These are phyloP conservation scores for Xylaria scruposa DNA, from an alignment of 495 filamentous ascomycete genomes.

Conservation along the genomic window DNA sequence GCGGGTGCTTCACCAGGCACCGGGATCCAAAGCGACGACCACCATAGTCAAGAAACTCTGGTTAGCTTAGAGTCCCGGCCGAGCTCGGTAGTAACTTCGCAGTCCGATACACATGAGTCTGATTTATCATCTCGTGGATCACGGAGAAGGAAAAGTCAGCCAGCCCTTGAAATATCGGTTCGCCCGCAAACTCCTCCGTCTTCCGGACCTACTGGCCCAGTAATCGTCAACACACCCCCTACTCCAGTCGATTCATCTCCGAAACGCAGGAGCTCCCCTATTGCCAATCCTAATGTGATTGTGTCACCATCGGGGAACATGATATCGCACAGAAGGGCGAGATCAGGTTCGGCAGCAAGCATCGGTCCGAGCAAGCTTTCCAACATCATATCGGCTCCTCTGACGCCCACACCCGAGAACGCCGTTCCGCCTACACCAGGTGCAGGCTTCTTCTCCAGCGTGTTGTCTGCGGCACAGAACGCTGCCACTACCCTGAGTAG, in stretches of 20 bases:
- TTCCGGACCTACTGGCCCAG: conserved; percentile 47
- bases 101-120: conserved; percentile 34
- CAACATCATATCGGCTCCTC: conserved; percentile 71
- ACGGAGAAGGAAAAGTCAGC: conserved; percentile 40
- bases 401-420: conserved; percentile 73
- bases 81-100: conserved; percentile 30
- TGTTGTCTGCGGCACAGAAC: conserved; percentile 93
- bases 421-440: conserved; percentile 48
- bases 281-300: conserved; percentile 36
- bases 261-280: conserved; percentile 36
- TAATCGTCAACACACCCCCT: conserved; percentile 64
- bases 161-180: conserved; percentile 41
- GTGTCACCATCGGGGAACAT: conserved; percentile 66
- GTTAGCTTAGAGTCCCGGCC: conserved; percentile 28
- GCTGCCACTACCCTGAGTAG: conserved; percentile 87
- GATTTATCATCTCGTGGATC: conserved; percentile 35
- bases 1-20: conserved; percentile 24
- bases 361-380: conserved; percentile 89
- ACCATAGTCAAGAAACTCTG: conserved; percentile 32
- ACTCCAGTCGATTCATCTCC: conserved; percentile 55
- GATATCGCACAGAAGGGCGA: conserved; percentile 65
- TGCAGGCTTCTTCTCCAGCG: conserved; percentile 86
- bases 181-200: conserved; percentile 54
- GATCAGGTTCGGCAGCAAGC: conserved; percentile 68
- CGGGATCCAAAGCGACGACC: conserved; percentile 34